These are phyloP conservation scores for Zizania latifolia DNA, from an alignment of 176 grass and related monocot species.

Conservation along the genomic window DNA sequence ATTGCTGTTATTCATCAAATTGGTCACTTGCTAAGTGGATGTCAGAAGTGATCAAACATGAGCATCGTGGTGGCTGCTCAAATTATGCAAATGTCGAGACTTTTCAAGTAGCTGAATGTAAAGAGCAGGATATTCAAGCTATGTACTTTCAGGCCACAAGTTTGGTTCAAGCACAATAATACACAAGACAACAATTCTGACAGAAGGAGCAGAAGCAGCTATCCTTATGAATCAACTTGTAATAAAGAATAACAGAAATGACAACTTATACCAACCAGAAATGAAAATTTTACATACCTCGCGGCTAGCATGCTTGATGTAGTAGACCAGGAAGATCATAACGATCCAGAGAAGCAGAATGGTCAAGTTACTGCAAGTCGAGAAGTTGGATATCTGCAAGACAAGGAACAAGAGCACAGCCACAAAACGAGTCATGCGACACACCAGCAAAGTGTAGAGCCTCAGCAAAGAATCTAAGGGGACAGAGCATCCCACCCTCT, in stretches of 20 bases:
- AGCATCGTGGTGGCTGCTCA: background rate
- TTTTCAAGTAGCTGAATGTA: background rate
- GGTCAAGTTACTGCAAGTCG: slow-evolving; percentile 81
- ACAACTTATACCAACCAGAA: background rate
- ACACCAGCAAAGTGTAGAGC: background rate
- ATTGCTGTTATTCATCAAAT: background rate
- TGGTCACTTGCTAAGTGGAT: background rate
- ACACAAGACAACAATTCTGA: background rate
- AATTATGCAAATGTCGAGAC: background rate
- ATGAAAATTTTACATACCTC: slow-evolving; percentile 48
- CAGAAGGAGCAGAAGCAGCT: background rate
- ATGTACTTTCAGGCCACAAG: background rate
- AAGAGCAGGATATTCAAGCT: background rate
- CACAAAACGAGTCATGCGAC: background rate
- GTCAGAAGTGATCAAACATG: background rate
- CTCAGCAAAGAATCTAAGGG: background rate
- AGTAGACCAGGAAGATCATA: slow-evolving; percentile 88
- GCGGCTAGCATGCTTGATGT: slow-evolving; percentile 82
- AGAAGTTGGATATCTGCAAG: slow-evolving; percentile 96
- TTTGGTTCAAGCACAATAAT: background rate
- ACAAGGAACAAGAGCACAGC: background rate
- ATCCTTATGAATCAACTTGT: background rate
- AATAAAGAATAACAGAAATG: background rate
- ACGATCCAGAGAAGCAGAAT: slow-evolving; percentile 80
- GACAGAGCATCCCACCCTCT: slow-evolving; percentile 34